phyloP scores from a whole-genome alignment of 352 stramenopile species.

The Phytophthora ohioensis region DNA sequence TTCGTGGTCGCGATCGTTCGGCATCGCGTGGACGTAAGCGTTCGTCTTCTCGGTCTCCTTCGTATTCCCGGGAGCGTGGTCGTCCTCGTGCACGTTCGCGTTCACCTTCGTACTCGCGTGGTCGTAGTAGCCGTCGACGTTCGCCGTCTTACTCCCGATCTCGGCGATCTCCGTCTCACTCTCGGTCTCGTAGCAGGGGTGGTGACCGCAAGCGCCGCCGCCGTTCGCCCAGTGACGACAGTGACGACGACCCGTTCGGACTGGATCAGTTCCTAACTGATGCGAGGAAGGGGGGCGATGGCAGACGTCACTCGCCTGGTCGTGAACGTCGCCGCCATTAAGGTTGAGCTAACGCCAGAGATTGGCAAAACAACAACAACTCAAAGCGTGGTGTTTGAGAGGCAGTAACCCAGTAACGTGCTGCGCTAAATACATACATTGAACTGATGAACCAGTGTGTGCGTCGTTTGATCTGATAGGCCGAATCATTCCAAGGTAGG shows the following conservation, averaged over 20 bases:
- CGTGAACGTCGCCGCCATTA: slow-evolving; percentile 47
- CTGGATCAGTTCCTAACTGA: slow-evolving; percentile 88
- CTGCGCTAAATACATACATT: slow-evolving; percentile 3
- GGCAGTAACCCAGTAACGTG: slow-evolving; percentile 2
- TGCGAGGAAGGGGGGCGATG: slow-evolving; percentile 55
- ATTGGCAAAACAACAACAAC: neutral
- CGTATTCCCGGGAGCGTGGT: slow-evolving; percentile 29
- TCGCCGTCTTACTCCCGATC: slow-evolving; percentile 49
- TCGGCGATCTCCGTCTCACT: slow-evolving; percentile 45
- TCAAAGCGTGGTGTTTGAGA: neutral
- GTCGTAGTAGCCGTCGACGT: slow-evolving; percentile 30
- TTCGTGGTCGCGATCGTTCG: slow-evolving; percentile 31
- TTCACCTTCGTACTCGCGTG: slow-evolving; percentile 41
- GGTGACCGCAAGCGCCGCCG: slow-evolving; percentile 61
- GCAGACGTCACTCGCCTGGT: slow-evolving; percentile 35
- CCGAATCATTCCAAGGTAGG: neutral
- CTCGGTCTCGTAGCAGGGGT: slow-evolving; percentile 48
- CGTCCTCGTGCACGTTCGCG: slow-evolving; percentile 37
- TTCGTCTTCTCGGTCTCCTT: slow-evolving; percentile 32
- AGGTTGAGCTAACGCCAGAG: neutral
- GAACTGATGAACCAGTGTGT: neutral
- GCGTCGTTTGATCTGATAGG: neutral
- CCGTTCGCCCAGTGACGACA: slow-evolving; percentile 54
- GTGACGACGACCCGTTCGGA: slow-evolving; percentile 83
- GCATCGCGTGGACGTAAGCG: slow-evolving; percentile 35